Evolutionary conservation across 1,284 basidiomycete genomes (phyloP), one percentile per base, ranked within the genome.

Genomic region (Apiotrichum mycotoxinovorans): DNA sequence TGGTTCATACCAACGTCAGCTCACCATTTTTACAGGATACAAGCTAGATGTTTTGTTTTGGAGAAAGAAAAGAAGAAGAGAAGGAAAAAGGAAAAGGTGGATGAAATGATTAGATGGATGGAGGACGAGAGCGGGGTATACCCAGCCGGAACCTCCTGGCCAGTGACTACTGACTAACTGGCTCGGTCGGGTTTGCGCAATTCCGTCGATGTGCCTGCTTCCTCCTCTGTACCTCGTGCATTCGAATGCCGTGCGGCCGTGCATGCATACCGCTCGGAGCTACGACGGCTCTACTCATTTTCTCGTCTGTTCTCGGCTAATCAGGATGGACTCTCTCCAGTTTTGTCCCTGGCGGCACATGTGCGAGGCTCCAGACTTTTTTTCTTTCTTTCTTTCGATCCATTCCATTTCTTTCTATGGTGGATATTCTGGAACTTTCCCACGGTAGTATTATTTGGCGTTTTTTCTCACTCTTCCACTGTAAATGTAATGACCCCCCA

Each of bases 11-110:
- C 3, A 18, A 17, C 23, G 18, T 27, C 25, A 30, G 45, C 65
- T 56, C 55, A 66, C 65, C 65, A 66, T 66, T 54, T 44, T 63
- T 48, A 45, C 23, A 30, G 44, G 42, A 10, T 22, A 4, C 33
- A 17, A 12, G n/a, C 3, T 23, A 26, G 15, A 12, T 44, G 37
- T 38, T 38, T 3, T 22, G 23, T 22, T 22, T 43, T 48, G 53
- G 35, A 35, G 40, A 43, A 49, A 40, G 35, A 15, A 4, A 33
- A 42, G 33, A 43, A 34, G 30, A 12, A 27, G 46, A 41, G 15
- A 30, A 38, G 20, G 33, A 17, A n/a, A 23, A 11, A n/a, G 18
- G 45, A 20, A 20, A 23, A 26, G 23, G 27, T 37, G 35, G 12
- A 23, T 43, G 11, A 18, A 18, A 33, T 12, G 44, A 45, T 18